Evolutionary conservation across 768 basidiomycete species (phyloP), one percentile per base, ranked within the genome.

Genomic region (Boletus vermiculosoides): DNA sequence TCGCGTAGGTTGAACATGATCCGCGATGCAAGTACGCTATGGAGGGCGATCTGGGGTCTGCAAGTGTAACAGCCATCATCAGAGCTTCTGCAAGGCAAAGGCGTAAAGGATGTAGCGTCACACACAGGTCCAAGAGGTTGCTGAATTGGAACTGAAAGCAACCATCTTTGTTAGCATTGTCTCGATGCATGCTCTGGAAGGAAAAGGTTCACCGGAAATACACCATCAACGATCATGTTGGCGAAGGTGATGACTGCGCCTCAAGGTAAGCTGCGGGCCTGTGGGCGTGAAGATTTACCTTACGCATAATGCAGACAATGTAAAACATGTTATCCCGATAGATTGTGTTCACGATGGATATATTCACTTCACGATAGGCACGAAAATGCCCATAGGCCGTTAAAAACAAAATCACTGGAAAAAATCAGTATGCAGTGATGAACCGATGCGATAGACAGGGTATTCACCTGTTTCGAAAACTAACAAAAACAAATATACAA

Each of bases 271-370:
- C 6, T 16, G 6, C 15, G 1, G n/a, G 5, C 13, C 15, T 2
- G 34, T 20, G 3, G 13, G 4, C 4, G 1, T 12, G 16, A 15
- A 13, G 0, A 36, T 12, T 28, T 5, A 4, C 34, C 63, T 50
- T 37, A 65, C 65, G 23, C 22, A 57, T 53, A 20, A 67, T 61
- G 30, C 66, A 64, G 31, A n/a, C 1, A 16, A 66, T 48, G 16
- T 66, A 65, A 40, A 66, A 30, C 47, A 67, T 53, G 30, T 54
- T 33, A 23, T 64, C 66, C 20, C 56, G 51, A 46, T 67, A 67
- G 16, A 51, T 16, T 7, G 31, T 47, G 33, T 16, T 9, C 18
- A 65, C 42, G 8, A 67, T 51, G 5, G 50, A 30, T 20, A 23
- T 18, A 12, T 5, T 36, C n/a, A 47, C 33, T 12, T 45, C 10